Conservation (phyloP, 2,329 filamentous ascomycete species). For the Alternaria ventricosa region DNA sequence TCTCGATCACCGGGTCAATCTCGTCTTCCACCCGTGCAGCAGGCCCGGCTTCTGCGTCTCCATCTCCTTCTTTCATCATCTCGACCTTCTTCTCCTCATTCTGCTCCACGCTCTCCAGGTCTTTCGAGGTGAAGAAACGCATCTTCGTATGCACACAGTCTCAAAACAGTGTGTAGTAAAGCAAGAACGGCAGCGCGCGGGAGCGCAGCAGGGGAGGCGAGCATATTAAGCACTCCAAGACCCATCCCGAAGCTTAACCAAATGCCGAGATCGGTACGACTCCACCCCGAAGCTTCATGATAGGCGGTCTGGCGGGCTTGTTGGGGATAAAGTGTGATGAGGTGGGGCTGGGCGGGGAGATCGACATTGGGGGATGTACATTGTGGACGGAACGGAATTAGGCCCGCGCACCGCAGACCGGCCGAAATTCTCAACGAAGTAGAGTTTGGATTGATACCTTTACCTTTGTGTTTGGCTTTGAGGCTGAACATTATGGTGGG, state of each 20-base stretch:
- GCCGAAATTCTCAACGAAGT: constrained; percentile 1
- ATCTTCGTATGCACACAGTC: neutral
- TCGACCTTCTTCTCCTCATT: neutral
- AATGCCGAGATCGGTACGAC: neutral
- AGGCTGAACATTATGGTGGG: neutral
- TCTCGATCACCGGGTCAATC: constrained; percentile 31
- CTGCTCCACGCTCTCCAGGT: neutral
- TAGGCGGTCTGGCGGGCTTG: neutral
- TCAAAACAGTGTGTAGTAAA: neutral
- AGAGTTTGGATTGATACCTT: neutral
- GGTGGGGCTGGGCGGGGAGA: constrained; percentile 7
- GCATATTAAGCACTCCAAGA: constrained; percentile 6
- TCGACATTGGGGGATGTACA: constrained; percentile 6
- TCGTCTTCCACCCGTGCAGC: neutral
- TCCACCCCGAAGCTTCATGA: neutral
- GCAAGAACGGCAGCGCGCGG: neutral
- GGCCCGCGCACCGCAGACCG: neutral
- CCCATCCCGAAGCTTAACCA: neutral
- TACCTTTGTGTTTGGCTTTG: neutral
- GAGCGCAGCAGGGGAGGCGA: neutral
- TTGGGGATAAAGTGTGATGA: constrained; percentile 2
- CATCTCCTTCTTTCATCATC: neutral
- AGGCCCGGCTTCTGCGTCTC: constrained; percentile 10
- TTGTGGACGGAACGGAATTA: neutral
- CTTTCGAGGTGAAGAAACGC: neutral